These are phyloP conservation scores for Whalleya microplaca DNA, from an alignment of 2,329 filamentous ascomycete genomes.

Conservation along the genomic window DNA sequence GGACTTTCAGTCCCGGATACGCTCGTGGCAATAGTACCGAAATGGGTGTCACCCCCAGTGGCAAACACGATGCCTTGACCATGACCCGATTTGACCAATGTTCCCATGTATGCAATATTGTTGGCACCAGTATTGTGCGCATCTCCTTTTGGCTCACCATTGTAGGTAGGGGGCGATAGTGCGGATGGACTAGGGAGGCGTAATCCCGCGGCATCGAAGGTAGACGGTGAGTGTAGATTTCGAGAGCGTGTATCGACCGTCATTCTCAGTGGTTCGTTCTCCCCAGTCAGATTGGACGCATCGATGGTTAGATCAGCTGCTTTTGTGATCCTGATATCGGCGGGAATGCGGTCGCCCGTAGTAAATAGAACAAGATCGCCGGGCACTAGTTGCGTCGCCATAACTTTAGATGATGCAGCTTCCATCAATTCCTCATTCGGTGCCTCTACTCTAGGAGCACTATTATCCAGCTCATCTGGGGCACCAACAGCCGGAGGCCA, in stretches of 20 bases:
- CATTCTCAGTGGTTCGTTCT: slow-evolving; percentile 91
- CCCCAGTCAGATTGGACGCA: slow-evolving; percentile 93
- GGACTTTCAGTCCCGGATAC: slow-evolving; percentile 95
- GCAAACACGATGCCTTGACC: slow-evolving; percentile 97
- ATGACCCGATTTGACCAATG: slow-evolving; percentile 90
- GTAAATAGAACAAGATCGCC: slow-evolving; percentile 94
- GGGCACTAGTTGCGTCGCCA: slow-evolving; percentile 84
- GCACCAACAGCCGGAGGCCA: slow-evolving; percentile 54
- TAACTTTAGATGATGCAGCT: slow-evolving; percentile 79
- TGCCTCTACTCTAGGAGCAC: slow-evolving; percentile 57
- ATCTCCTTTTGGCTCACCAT: slow-evolving; percentile 64
- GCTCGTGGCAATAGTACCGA: slow-evolving; percentile 93
- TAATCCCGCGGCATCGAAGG: slow-evolving; percentile 37
- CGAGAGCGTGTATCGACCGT: slow-evolving; percentile 61
- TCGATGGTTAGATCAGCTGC: slow-evolving; percentile 91
- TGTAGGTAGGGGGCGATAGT: slow-evolving; percentile 57
- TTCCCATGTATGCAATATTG: slow-evolving; percentile 99
- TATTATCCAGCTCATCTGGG: slow-evolving; percentile 52
- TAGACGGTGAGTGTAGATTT: slow-evolving; percentile 31
- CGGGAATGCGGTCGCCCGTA: slow-evolving; percentile 93
- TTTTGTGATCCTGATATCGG: slow-evolving; percentile 91
- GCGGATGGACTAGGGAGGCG: slow-evolving; percentile 45
- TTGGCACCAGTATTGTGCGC: slow-evolving; percentile 73
- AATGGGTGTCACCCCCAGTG: slow-evolving; percentile 90
- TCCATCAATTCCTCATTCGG: slow-evolving; percentile 68